A percentile compares a stretch with the other conserved stretches of the same genome.
These are phyloP conservation scores for Phytophthora europaea DNA, from an alignment of 352 stramenopile genomes.

Conservation along the genomic window DNA sequence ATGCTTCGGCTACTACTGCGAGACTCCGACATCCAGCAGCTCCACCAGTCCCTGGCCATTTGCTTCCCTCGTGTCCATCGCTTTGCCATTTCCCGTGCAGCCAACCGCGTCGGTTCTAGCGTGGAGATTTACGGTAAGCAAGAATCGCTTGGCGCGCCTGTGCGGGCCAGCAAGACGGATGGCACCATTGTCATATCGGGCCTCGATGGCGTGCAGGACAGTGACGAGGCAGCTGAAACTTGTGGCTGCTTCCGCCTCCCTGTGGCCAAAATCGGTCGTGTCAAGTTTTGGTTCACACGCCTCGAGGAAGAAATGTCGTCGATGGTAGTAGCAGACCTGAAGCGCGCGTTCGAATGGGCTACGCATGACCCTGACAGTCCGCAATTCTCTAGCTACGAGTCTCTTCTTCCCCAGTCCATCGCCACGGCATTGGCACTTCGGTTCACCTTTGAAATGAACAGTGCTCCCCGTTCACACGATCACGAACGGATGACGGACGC, in stretches of 20 bases:
- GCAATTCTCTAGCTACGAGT: slow-evolving; percentile 1
- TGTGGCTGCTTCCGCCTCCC: slow-evolving; percentile 35
- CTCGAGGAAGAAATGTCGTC: slow-evolving; percentile 67
- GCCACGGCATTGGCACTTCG: slow-evolving; percentile 20
- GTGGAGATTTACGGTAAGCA: slow-evolving; percentile 32
- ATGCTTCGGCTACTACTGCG: slow-evolving; percentile 53
- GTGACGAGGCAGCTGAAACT: not conserved
- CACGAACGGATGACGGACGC: not conserved
- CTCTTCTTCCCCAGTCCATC: slow-evolving; percentile 49
- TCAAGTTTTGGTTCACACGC: slow-evolving; percentile 74
- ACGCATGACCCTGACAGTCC: slow-evolving; percentile 10
- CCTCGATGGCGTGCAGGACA: slow-evolving; percentile 20
- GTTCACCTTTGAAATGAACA: slow-evolving; percentile 55
- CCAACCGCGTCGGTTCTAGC: slow-evolving; percentile 24
- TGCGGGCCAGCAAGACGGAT: slow-evolving; percentile 18
- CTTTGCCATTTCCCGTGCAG: slow-evolving; percentile 39
- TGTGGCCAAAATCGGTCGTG: slow-evolving; percentile 73
- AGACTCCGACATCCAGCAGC: slow-evolving; percentile 48
- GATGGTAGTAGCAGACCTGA: slow-evolving; percentile 54
- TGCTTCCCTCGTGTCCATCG: slow-evolving; percentile 53
- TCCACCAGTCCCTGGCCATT: slow-evolving; percentile 36
- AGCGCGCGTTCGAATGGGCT: slow-evolving; percentile 36
- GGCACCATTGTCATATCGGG: slow-evolving; percentile 35
- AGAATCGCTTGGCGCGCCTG: slow-evolving; percentile 9
- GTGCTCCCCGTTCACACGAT: slow-evolving; percentile 2